Base-by-base conservation (phyloP, 257 asterid genomes). In the Leptodermis oblonga region DNA sequence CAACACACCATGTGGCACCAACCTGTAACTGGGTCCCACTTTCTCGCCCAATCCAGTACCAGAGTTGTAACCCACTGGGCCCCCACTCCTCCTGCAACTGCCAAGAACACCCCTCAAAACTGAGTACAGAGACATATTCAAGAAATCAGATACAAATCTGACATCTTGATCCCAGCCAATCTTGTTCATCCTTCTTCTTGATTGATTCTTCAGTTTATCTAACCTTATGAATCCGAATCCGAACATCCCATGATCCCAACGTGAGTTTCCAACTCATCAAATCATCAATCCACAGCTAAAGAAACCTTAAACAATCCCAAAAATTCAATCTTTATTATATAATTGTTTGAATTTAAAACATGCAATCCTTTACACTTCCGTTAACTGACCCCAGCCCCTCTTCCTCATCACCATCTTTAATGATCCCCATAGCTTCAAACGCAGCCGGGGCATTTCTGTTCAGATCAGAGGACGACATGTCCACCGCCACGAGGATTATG, bases 321-420 rank as follows among this genome's bases (percentile, higher is more conserved):
- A 33, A 41, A 15, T 62, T 36, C 30, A 22, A 62, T 37, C 49
- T 62, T 62, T n/a, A 36, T 49, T 25, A 60, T 34, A n/a, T n/a
- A n/a, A n/a, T n/a, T n/a, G n/a, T n/a, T n/a, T n/a, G n/a, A n/a
- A n/a, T n/a, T n/a, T n/a, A n/a, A n/a, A n/a, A n/a, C n/a, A 82
- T 88, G 95, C 78, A 52, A 55, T 64, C 83, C 25, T 69, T 65
- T 52, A 54, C 78, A 68, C 93, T 89, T 36, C 96, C 94, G 6
- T 70, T 89, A 73, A 79, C 90, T 4, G 78, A 80, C 52, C 86
- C 89, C 43, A 66, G 18, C 4, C 55, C 70, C 49, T 54, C 62
- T n/a, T n/a, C n/a, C n/a, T n/a, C n/a, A n/a, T n/a, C n/a, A n/a
- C n/a, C n/a, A n/a, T n/a, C n/a, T n/a, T n/a, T n/a, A n/a, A n/a